phyloP scores from a whole-genome alignment of 2,329 filamentous ascomycete genomes.

The Aspergillus calidoustus region DNA sequence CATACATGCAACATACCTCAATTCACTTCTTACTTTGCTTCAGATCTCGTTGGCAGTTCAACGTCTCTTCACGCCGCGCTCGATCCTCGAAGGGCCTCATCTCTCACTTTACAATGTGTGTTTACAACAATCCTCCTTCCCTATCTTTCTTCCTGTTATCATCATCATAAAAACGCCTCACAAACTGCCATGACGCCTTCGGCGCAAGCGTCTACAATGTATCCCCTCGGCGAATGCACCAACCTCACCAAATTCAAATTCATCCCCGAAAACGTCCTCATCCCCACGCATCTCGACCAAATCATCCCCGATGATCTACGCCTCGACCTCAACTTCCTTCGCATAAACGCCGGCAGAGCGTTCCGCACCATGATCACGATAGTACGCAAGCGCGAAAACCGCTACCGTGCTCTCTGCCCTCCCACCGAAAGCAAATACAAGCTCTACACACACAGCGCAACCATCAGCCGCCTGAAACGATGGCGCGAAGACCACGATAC shows the following conservation, averaged over 20 bases:
- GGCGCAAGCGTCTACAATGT: not conserved
- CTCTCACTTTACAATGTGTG: not conserved
- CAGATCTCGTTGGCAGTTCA: not conserved
- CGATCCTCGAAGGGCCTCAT: slow-evolving; percentile 17
- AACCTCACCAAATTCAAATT: not conserved
- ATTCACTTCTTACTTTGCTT: not conserved
- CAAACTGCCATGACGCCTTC: not conserved
- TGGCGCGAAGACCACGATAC: slow-evolving; percentile 27
- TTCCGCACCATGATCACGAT: not conserved
- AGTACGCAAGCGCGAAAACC: slow-evolving; percentile 14
- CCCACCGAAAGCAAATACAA: not conserved
- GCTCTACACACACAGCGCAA: slow-evolving; percentile 23
- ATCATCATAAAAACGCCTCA: not conserved
- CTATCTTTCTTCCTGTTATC: not conserved
- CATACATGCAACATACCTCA: not conserved
- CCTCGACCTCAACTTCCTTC: not conserved
- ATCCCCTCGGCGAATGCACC: not conserved
- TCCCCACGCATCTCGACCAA: not conserved
- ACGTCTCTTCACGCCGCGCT: slow-evolving; percentile 19
- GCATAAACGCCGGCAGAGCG: not conserved
- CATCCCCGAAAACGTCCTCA: not conserved
- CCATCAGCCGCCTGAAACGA: slow-evolving; percentile 32
- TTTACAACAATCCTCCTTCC: not conserved
- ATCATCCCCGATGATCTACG: not conserved
- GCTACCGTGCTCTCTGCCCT: slow-evolving; percentile 34